Percentiles rank a stretch among this genome's conserved stretches.
Conservation (phyloP, 2,329 filamentous ascomycete genomes). For the Periconia digitata region DNA sequence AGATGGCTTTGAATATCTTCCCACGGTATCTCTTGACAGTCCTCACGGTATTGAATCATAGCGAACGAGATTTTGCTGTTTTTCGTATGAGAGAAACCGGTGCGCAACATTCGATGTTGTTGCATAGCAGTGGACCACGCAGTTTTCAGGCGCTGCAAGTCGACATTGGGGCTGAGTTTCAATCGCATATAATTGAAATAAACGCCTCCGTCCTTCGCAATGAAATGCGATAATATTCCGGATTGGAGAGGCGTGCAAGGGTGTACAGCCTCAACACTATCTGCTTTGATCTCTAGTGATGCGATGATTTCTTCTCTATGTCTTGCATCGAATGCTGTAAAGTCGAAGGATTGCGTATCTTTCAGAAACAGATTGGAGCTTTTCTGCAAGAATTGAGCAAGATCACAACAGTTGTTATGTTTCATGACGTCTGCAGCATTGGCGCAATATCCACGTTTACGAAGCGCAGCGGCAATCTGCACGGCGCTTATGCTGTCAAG, state of each 20-base stretch:
- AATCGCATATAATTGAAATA: slow-evolving; percentile 77
- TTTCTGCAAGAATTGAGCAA: slow-evolving; percentile 29
- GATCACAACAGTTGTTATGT: slow-evolving; percentile 35
- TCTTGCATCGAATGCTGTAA: slow-evolving; percentile 53
- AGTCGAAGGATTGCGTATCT: slow-evolving; percentile 43
- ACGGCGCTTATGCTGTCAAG: slow-evolving; percentile 86
- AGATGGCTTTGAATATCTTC: slow-evolving; percentile 5
- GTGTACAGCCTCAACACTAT: slow-evolving; percentile 59
- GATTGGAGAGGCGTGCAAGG: slow-evolving; percentile 81
- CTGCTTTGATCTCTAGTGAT: slow-evolving; percentile 29
- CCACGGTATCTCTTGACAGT: slow-evolving; percentile 40
- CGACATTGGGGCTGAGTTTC: slow-evolving; percentile 47
- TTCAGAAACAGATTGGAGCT: not conserved
- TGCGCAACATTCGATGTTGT: slow-evolving; percentile 72
- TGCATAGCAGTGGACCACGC: slow-evolving; percentile 63
- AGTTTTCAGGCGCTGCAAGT: slow-evolving; percentile 46
- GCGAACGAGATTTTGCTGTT: slow-evolving; percentile 66
- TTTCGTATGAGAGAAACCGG: slow-evolving; percentile 68
- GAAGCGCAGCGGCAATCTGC: slow-evolving; percentile 71
- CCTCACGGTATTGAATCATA: slow-evolving; percentile 66
- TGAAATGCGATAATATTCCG: slow-evolving; percentile 76
- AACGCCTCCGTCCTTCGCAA: slow-evolving; percentile 64
- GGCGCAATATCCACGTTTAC: slow-evolving; percentile 59
- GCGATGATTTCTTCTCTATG: slow-evolving; percentile 40
- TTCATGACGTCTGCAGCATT: slow-evolving; percentile 76